Conservation (phyloP, 2,329 filamentous ascomycete genomes). For the Bipolaris victoriae region DNA sequence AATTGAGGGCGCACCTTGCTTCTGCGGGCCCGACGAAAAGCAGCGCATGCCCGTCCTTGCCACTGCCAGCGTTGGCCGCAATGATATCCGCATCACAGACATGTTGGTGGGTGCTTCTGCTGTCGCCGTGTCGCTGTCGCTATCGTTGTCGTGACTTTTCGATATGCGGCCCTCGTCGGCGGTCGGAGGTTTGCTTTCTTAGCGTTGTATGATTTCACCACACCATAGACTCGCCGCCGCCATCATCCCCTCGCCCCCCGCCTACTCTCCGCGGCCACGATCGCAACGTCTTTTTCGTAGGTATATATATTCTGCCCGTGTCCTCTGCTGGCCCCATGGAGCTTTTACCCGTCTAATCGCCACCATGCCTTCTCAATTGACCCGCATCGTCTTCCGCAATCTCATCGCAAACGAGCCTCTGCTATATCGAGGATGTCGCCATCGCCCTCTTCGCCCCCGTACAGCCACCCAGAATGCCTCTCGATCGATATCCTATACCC, state of each 20-base stretch:
- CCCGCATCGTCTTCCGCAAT: conserved; percentile 64
- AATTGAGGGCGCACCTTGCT: conserved; percentile 23
- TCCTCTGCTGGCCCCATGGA: conserved; percentile 24
- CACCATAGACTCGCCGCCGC: conserved; percentile 5
- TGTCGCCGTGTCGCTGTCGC: conserved; percentile 3
- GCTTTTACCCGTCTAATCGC: conserved; percentile 7
- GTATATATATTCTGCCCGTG: conserved; percentile 13
- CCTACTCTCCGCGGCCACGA: conserved; percentile 16
- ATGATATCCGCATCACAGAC: conserved; percentile 26
- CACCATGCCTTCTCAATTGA: conserved; percentile 65
- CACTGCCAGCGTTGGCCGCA: conserved; percentile 16
- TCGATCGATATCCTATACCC: conserved; percentile 30
- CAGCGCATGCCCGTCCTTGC: conserved; percentile 26
- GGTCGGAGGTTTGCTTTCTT: conserved; percentile 24
- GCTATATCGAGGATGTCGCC: conserved; percentile 53
- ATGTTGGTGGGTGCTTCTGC: conserved; percentile 24
- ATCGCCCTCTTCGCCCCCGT: conserved; percentile 40
- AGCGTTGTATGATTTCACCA: conserved; percentile 28
- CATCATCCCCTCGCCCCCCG: conserved; percentile 6
- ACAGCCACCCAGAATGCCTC: conserved; percentile 29
- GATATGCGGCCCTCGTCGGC: conserved; percentile 24
- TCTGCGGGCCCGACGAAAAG: conserved; percentile 34
- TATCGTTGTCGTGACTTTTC: conserved; percentile 17
- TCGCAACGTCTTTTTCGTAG: conserved; percentile 23
- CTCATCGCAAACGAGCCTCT: conserved; percentile 60